Evolutionary conservation across 768 basidiomycete species (phyloP).

Genomic region (Rossbeevera mucosa): DNA sequence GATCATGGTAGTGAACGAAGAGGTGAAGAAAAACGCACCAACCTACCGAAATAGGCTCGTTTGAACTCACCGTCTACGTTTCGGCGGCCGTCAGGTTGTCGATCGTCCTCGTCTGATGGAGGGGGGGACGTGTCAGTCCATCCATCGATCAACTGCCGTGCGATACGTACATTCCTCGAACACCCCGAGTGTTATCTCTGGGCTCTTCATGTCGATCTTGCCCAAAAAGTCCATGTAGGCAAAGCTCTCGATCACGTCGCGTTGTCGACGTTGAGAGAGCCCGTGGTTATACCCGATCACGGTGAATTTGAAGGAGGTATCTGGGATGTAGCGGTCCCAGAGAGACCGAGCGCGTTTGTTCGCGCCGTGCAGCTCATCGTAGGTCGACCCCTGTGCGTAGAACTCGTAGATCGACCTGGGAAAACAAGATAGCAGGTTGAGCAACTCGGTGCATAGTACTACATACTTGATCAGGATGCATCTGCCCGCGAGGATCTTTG

Average conservation of each 20-base stretch:
- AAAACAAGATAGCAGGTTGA: neutral
- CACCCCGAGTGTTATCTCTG: conserved; percentile 66
- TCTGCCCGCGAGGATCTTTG: conserved; percentile 62
- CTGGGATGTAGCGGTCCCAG: conserved; percentile 56
- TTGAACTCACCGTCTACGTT: conserved; percentile 66
- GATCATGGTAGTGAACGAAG: neutral
- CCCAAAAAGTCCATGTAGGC: conserved; percentile 81
- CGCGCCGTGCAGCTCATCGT: conserved; percentile 62
- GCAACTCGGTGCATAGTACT: neutral
- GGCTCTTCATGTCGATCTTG: conserved; percentile 74
- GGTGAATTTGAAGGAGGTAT: conserved; percentile 78
- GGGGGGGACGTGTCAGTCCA: neutral
- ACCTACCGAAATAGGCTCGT: conserved; percentile 78
- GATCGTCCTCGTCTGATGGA: conserved; percentile 45
- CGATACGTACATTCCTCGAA: conserved; percentile 80
- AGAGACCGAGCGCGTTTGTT: conserved; percentile 40
- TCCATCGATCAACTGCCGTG: neutral
- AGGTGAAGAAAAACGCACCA: conserved; percentile 56
- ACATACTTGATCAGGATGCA: conserved; percentile 81
- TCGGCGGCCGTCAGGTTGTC: conserved; percentile 44
- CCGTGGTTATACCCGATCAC: conserved; percentile 73
- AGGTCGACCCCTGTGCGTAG: conserved; percentile 65
- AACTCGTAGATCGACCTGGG: conserved; percentile 72
- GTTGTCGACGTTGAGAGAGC: conserved; percentile 63
- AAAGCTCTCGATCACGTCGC: conserved; percentile 71